Base-by-base conservation (phyloP, 345 rosid genomes). In the Arabidopsis suecica region DNA sequence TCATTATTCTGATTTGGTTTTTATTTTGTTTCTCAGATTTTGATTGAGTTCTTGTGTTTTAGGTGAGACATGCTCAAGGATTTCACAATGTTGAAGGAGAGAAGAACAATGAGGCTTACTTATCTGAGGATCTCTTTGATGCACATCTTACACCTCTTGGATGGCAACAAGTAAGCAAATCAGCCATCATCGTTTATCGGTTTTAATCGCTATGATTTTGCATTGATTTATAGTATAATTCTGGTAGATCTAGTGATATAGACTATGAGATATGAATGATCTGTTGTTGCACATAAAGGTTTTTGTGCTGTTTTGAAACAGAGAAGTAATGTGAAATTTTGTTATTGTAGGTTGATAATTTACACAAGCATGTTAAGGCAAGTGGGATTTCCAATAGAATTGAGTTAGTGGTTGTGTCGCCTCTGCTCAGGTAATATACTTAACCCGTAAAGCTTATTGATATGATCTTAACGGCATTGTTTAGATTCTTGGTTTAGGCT, bases 21-120 rank as follows among this genome's bases (percentile, higher is more conserved):
- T 4, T 37, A 16, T 60, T 60, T 20, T 20, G 3, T 10, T 60
- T 37, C 5, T 18, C 44, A 13, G 38, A 38, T 55, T 68, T 16
- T 68, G 50, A 68, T 54, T 40, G 36, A 14, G 38, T 22, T 51
- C 16, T 38, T 53, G 57, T 25, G 23, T 44, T 32, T 55, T 66
- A 93, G 98, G 91, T 91, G 57, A 87, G 98, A 76, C 97, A 93
- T 75, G 98, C 97, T 16, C 93, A 93, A 76, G 97, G 98, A 78
- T 56, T 89, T 81, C 98, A 91, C 62, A 93, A 93, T 33, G 93
- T 93, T 9, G 94, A 68, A 76, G 96, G 89, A 61, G 94, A 89
- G 14, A 89, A 86, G 71, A 66, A 88, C 45, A 18, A 54, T 18
- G 62, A 22, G 0, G 83, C 84, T 18, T 89, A 85, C 78, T 41